Conservation (phyloP, 495 filamentous ascomycete genomes). For the Penicillium canescens region DNA sequence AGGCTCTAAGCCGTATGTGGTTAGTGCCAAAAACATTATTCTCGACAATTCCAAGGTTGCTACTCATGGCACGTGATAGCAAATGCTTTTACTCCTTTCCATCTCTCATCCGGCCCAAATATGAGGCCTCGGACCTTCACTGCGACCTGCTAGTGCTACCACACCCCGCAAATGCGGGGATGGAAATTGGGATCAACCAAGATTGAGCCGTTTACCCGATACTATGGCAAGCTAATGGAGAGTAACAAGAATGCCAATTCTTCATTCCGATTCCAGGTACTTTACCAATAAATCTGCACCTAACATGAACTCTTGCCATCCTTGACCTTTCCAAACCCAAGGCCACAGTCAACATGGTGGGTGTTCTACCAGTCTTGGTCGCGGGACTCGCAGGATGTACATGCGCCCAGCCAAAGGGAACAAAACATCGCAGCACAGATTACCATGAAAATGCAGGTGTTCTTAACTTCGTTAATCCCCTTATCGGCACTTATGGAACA, state of each 20-base stretch:
- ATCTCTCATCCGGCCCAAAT: no score
- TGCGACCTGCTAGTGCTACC: neutral
- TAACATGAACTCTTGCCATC: no score
- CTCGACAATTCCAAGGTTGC: no score
- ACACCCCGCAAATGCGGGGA: slow-evolving; percentile 1
- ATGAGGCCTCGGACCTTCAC: neutral
- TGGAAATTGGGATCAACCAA: neutral
- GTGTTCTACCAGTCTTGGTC: neutral
- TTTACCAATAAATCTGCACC: neutral
- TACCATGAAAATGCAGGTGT: slow-evolving; percentile 19
- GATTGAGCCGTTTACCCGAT: neutral
- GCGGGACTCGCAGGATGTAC: neutral
- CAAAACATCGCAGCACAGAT: neutral
- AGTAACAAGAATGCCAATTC: no score
- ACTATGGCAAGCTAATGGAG: no score
- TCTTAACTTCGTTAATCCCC: slow-evolving; percentile 22
- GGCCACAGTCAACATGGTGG: neutral
- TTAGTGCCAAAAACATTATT: no score
- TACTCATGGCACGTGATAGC: no score
- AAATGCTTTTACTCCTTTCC: no score
- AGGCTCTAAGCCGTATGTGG: no score
- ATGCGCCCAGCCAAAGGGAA: slow-evolving; percentile 3
- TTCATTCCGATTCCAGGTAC: no score
- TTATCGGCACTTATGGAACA: slow-evolving; percentile 25
- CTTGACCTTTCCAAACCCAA: no score